Base-by-base conservation (phyloP, 208 protist genomes). In the Acanthamoeba royreba region DNA sequence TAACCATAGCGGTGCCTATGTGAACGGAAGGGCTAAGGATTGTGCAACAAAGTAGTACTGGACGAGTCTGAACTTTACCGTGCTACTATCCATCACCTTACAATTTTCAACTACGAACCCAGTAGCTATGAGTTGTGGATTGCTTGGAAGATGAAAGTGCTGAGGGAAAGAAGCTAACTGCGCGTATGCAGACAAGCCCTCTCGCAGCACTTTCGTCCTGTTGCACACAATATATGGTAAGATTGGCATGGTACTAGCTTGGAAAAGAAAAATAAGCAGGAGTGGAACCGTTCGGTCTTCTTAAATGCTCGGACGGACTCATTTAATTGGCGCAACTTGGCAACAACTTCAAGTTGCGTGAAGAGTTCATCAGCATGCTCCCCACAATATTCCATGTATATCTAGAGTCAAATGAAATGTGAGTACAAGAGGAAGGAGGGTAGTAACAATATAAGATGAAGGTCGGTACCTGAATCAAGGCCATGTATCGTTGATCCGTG, bases 1-100 rank as follows among this genome's bases (percentile, higher is more conserved):
- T 0, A 98, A 74, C 42, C 96, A 96, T 25, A 97, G 46, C 96
- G 93, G 8, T 94, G 42, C 69, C 58, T 97, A 97, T 79, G 97
- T 96, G 9, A 97, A 95, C 0, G 96, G 79, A 17, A n/a, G 58
- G 4, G 88, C 45, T 4, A 40, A 17, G 49, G 77, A 93, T 2
- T 49, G 4, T 19, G 52, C 40, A 35, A 96, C 96, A 5, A 40
- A 63, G 83, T 96, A 97, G 15, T 94, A 55, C 66, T 97, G 96
- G 33, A 93, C 83, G 2, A 97, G 83, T 85, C 92, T 96, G 8
- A 97, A 45, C 38, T 95, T 95, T 2, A 95, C 45, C 74, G 91
- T 94, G 55, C 88, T 81, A 25, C 38, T 49, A 40, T 95, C 95
- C 93, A 96, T 95, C 33, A 49, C 35, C 47, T 93, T 94, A 33